Base-by-base conservation (phyloP, 2,329 filamentous ascomycete genomes). In the Xylaria sp. region DNA sequence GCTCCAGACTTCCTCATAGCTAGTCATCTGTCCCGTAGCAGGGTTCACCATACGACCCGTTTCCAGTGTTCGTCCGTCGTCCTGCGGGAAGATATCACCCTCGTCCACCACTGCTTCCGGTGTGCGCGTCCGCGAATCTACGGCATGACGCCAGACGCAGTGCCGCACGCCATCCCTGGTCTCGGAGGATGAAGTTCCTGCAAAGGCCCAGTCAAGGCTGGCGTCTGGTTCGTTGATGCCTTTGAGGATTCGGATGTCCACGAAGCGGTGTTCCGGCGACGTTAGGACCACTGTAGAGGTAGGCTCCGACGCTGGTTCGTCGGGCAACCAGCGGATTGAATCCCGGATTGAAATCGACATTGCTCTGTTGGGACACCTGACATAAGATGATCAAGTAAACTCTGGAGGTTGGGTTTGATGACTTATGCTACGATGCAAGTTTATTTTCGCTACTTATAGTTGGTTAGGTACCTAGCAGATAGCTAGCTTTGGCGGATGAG, bases 1-100 rank as follows among this genome's bases (percentile, higher is more conserved):
- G 1, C 79, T 76, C 90, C 90, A 92, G 2, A 90, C 74, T 76
- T 93, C 90, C 75, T 92, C 89, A 70, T 94, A 93, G 0, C 79
- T 78, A 10, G 83, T 83, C 44, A 82, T 75, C 0, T 73, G 47
- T 0, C 85, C 84, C 1, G 86, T 87, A 0, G 77, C 80, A 0
- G 87, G 87, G 69, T 91, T 88, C 11, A 84, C 77, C 85, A 90
- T 90, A 13, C 72, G 72, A 0, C 90, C 90, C 49, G 79, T 84
- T 75, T 92, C 90, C 5, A 90, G 77, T 20, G 68, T 65, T 9
- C 42, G 53, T n/a, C 63, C 66, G 33, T 63, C 7, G 82, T 80
- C 15, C 73, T 74, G 39, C 0, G 80, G 77, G 47, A 82, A 82
- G 81, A 88, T 88, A 71, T 86, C 82, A 0, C 88, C 89, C 51